phyloP scores from a whole-genome alignment of 1,284 basidiomycete genomes.

The Sporisorium reilianum region DNA sequence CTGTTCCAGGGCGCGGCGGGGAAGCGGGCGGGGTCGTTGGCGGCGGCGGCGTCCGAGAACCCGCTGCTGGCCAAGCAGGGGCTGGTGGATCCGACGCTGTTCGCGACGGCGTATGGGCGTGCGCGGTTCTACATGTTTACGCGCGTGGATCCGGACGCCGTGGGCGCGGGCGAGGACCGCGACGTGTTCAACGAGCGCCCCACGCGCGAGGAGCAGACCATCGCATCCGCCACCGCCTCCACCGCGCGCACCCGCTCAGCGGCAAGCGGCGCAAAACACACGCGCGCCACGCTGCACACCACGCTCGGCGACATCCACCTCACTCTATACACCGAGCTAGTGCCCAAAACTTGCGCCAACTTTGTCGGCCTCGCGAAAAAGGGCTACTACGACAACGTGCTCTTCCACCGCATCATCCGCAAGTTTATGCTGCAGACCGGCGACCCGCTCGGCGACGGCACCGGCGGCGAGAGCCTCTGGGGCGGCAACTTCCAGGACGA shows the following conservation, averaged over 20 bases:
- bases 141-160: constrained; percentile 76
- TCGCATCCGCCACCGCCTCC: constrained; percentile 78
- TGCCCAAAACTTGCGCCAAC: constrained; percentile 96
- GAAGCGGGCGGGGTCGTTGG: constrained; percentile 81
- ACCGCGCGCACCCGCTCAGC: neutral
- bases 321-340: constrained; percentile 88
- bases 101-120: constrained; percentile 92
- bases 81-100: constrained; percentile 87
- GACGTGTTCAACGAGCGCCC: constrained; percentile 99
- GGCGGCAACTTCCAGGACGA: constrained; percentile 90
- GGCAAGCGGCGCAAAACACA: constrained; percentile 16
- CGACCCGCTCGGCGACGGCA: constrained; percentile 95
- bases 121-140: constrained; percentile 98
- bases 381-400: constrained; percentile 90
- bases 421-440: constrained; percentile 99
- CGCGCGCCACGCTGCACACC: constrained; percentile 87
- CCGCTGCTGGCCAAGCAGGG: constrained; percentile 81
- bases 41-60: constrained; percentile 94
- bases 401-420: constrained; percentile 97
- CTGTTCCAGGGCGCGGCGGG: constrained; percentile 93
- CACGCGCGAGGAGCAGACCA: constrained; percentile 93
- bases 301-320: constrained; percentile 89
- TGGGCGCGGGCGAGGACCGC: constrained; percentile 73
- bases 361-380: constrained; percentile 93
- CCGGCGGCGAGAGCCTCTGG: constrained; percentile 94